Base-by-base conservation (phyloP, 192 early-diverging fungal genomes). In the Chytriomyces sp. region DNA sequence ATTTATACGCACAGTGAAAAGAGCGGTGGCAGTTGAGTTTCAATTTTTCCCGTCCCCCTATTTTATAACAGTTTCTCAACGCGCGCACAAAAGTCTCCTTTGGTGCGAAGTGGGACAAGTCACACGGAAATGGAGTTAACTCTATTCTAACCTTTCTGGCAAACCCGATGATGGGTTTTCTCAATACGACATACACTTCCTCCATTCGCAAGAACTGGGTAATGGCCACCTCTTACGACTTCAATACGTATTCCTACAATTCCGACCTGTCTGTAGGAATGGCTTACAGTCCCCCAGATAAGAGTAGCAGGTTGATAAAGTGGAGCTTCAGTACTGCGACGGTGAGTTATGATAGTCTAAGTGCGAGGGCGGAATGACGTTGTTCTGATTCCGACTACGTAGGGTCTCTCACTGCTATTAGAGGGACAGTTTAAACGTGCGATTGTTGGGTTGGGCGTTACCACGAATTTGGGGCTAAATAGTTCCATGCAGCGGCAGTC, bases 161-260 rank as follows among this genome's bases (percentile, higher is more conserved):
- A 7, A 70, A 70, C 36, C 75, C 60, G 12, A 57, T 71, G 60
- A 94, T 98, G 89, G 97, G 97, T 36, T 94, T 96, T 71, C 76
- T 94, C 72, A 89, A 92, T 39, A 80, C 91, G 31, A 87, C 91
- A 4, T 97, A 94, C 85, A 89, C 91, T 0, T 88, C 93, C 22
- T 89, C 91, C 64, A 84, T 97, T 26, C 84, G 86, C 32, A 83
- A 84, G 3, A 83, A 87, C 32, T 67, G 93, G 38, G 87, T 84
- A 12, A 81, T 94, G 57, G 86, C 94, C 37, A 90, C 92, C 2
- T 85, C 92, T 25, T 99, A 94, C 78, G 90, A 94, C 59, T 92
- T 96, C 76, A 96, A 95, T 57, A 85, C 92, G 8, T 97, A 94
- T 76, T 92, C 90, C 58, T 93, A 96, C 56, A 91, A 94, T 36